phyloP scores from a whole-genome alignment of 345 rosid species.

The Toxicodendron radicans region DNA sequence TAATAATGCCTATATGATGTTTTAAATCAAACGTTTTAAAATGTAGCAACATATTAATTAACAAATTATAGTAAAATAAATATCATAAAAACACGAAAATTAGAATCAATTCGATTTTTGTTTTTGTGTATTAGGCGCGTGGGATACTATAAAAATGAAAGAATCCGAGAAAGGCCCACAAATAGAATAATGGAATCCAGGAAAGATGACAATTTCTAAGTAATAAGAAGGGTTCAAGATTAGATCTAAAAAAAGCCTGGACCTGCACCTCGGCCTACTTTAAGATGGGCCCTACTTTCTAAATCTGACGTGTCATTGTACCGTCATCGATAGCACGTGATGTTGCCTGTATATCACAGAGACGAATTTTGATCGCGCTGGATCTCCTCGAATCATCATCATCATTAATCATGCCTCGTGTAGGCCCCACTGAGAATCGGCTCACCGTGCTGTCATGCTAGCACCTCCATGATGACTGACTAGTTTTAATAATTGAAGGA shows the following conservation, averaged over 20 bases:
- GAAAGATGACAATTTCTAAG: background rate
- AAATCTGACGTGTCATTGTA: background rate
- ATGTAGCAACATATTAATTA: no score
- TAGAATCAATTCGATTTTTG: no score
- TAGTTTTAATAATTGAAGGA: no score
- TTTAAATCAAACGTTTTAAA: no score
- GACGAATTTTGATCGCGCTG: background rate
- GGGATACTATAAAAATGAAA: background rate
- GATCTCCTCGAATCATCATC: background rate
- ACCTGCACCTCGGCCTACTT: background rate
- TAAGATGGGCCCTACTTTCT: background rate
- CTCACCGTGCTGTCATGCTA: no score
- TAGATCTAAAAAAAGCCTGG: background rate
- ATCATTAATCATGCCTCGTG: no score
- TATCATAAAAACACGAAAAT: no score
- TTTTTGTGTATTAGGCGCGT: background rate
- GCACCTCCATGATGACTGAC: no score
- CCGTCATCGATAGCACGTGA: background rate
- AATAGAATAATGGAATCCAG: background rate
- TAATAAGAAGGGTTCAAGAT: background rate
- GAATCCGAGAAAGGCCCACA: background rate
- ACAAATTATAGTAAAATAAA: no score
- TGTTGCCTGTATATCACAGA: background rate
- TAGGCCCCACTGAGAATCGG: no score
- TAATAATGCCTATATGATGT: no score